Conservation (phyloP, 495 filamentous ascomycete species). For the Margaritispora aquatica region DNA sequence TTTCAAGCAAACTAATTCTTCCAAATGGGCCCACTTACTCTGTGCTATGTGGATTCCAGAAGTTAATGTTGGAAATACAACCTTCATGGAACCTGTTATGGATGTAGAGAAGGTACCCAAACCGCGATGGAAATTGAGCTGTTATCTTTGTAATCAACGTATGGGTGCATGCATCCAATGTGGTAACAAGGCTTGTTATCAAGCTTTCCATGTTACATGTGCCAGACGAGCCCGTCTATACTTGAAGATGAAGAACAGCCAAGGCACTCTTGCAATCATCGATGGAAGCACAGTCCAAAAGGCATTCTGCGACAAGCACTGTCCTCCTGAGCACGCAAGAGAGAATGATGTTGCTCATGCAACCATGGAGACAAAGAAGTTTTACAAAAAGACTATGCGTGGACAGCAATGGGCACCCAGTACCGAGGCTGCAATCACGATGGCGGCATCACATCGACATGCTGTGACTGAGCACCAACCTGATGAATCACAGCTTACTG, state of each 20-base stretch:
- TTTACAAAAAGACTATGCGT: constrained; percentile 81
- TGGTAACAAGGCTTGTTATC: constrained; percentile 93
- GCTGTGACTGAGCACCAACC: constrained; percentile 52
- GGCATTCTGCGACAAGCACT: constrained; percentile 95
- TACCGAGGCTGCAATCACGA: constrained; percentile 75
- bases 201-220: constrained; percentile 98
- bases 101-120: constrained; percentile 96
- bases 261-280: constrained; percentile 69
- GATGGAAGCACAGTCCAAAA: constrained; percentile 82
- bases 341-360: constrained; percentile 65
- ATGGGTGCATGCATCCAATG: constrained; percentile 99
- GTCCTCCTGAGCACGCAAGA: constrained; percentile 79
- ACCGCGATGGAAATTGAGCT: constrained; percentile 85
- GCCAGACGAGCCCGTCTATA: constrained; percentile 82
- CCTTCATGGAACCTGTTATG: constrained; percentile 96
- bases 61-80: constrained; percentile 89
- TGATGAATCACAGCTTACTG: constrained; percentile 49
- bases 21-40: constrained; percentile 92
- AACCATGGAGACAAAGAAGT: constrained; percentile 52
- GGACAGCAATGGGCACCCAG: constrained; percentile 86
- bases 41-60: constrained; percentile 99
- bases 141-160: constrained; percentile 94
- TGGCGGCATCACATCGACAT: constrained; percentile 59
- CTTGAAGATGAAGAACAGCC: constrained; percentile 92
- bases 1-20: constrained; percentile 95